Conservation (phyloP, 208 protist genomes). For the Wallacemonas sp. region DNA sequence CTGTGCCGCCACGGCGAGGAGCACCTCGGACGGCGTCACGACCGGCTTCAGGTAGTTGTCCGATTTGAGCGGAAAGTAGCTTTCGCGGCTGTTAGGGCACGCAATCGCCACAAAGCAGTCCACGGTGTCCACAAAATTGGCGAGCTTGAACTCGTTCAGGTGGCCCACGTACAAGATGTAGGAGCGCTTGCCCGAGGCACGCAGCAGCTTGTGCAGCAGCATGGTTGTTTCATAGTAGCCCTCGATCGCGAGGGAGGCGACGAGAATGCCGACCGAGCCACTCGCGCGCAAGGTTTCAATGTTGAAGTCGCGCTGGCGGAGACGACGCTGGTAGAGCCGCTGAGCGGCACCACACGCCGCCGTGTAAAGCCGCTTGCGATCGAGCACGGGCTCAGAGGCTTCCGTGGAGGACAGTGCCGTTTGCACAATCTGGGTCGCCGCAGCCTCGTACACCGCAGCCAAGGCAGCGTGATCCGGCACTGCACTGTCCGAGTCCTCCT, state of each 20-base stretch:
- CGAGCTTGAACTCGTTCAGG: slow-evolving; percentile 92
- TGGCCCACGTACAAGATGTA: slow-evolving; percentile 93
- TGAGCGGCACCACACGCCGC: slow-evolving; percentile 24
- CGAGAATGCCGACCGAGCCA: slow-evolving; percentile 85
- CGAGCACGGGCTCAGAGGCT: not conserved
- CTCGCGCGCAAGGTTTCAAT: slow-evolving; percentile 78
- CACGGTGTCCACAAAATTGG: slow-evolving; percentile 90
- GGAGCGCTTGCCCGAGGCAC: slow-evolving; percentile 63
- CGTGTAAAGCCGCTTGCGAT: slow-evolving; percentile 2
- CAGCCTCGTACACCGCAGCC: too few relatives aligned
- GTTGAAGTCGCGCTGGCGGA: slow-evolving; percentile 78
- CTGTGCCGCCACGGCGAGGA: slow-evolving; percentile 62
- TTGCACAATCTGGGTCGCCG: too few relatives aligned
- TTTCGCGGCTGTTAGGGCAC: slow-evolving; percentile 81
- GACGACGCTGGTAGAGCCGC: slow-evolving; percentile 42
- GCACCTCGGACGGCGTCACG: slow-evolving; percentile 86
- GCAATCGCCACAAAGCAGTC: slow-evolving; percentile 88
- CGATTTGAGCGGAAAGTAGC: slow-evolving; percentile 72
- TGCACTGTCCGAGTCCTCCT: not conserved
- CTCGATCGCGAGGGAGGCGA: slow-evolving; percentile 76
- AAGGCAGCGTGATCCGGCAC: too few relatives aligned
- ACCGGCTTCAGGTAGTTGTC: slow-evolving; percentile 87
- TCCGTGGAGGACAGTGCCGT: too few relatives aligned
- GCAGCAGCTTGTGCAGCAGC: slow-evolving; percentile 70
- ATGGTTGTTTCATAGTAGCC: slow-evolving; percentile 84